A percentile compares a stretch with the other conserved stretches of the same genome.
Conservation (phyloP, 192 early-diverging fungal species). For the Backusella macrospora region DNA sequence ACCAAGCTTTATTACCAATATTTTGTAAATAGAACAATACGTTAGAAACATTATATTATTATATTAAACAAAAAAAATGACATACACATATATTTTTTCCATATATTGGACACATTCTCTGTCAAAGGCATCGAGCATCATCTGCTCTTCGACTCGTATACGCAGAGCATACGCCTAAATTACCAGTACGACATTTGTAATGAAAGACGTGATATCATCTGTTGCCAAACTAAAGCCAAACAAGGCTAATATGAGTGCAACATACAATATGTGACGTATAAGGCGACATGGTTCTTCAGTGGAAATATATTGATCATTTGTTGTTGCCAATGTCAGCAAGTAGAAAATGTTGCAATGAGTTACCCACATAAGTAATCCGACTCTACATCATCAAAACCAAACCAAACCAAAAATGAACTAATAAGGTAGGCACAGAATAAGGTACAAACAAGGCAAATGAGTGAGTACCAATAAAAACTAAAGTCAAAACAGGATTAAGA, state of each 20-base stretch:
- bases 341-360: slow-evolving; percentile 39
- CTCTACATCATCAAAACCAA: slow-evolving; percentile 27
- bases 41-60: not conserved
- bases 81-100: slow-evolving; percentile 24
- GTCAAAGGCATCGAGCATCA: slow-evolving; percentile 36
- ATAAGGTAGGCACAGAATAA: not conserved
- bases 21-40: not conserved
- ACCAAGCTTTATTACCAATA: not conserved
- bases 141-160: slow-evolving; percentile 35
- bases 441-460: not conserved
- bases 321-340: slow-evolving; percentile 23
- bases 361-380: slow-evolving; percentile 28
- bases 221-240: slow-evolving; percentile 32
- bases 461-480: not conserved
- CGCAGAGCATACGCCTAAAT: slow-evolving; percentile 25
- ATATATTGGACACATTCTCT: slow-evolving; percentile 41
- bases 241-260: slow-evolving; percentile 33
- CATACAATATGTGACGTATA: slow-evolving; percentile 39
- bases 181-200: slow-evolving; percentile 14
- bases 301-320: slow-evolving; percentile 35
- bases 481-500: not conserved
- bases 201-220: slow-evolving; percentile 18
- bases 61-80: not conserved
- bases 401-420: slow-evolving; percentile 36
- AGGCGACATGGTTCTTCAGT: slow-evolving; percentile 36